These are phyloP conservation scores for Liquidambar formosana DNA, from an alignment of 164 flowering plant genomes.

Conservation along the genomic window DNA sequence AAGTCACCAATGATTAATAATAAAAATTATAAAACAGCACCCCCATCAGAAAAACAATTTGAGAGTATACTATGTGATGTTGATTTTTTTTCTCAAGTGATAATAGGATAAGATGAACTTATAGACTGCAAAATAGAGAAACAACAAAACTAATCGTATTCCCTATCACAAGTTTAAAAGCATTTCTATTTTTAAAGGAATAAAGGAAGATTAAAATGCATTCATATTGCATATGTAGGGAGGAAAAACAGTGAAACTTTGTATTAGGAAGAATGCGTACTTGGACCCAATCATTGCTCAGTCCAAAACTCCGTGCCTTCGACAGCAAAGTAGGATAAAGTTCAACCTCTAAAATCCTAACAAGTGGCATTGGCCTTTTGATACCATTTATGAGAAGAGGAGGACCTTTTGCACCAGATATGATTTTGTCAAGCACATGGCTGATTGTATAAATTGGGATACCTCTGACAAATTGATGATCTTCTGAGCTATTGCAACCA, in stretches of 20 bases:
- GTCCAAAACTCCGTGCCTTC: constrained; percentile 92
- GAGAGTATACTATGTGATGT: too few species aligned
- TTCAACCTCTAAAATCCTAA: constrained; percentile 85
- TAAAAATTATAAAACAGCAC: background rate
- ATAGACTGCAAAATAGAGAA: background rate
- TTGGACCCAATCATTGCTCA: constrained; percentile 84
- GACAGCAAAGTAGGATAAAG: constrained; percentile 93
- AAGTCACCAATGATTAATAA: background rate
- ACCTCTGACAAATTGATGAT: constrained; percentile 94
- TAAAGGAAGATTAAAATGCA: background rate
- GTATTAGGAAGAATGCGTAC: constrained; percentile 33
- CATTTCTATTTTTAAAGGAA: background rate
- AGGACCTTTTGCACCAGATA: constrained; percentile 68
- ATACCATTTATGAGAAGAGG: constrained; percentile 76
- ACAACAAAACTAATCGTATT: too few species aligned
- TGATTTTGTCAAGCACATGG: constrained; percentile 74
- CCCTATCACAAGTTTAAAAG: too few species aligned
- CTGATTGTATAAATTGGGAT: constrained; percentile 78
- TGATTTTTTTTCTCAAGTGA: too few species aligned
- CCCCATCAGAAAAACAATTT: background rate
- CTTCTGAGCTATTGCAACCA: constrained; percentile 75
- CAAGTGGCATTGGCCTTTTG: constrained; percentile 83
- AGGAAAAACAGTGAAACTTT: background rate
- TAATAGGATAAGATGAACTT: background rate
- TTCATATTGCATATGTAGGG: too few species aligned